A percentile compares a stretch with the other conserved stretches of the same genome.
These are phyloP conservation scores for Aspergillus vadensis DNA, from an alignment of 2,329 filamentous ascomycete genomes.

Conservation along the genomic window DNA sequence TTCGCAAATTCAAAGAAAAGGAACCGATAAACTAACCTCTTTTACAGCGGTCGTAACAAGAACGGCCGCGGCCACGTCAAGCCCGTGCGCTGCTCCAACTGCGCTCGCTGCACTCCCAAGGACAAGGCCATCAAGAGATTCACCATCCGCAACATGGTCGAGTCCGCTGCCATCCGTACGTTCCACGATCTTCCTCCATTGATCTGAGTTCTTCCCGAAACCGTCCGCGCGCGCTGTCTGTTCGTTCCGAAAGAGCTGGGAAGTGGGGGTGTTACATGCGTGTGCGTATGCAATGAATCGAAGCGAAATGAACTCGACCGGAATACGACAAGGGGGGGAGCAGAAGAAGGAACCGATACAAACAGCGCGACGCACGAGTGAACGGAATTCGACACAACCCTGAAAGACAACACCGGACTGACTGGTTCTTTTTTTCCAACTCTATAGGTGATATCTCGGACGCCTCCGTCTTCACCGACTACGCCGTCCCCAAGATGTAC, in stretches of 20 bases:
- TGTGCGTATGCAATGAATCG: neutral
- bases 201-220: conserved; percentile 8
- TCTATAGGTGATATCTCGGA: conserved; percentile 96
- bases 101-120: conserved; percentile 91
- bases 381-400: neutral
- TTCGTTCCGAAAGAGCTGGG: conserved; percentile 15
- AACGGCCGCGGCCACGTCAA: conserved; percentile 99
- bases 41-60: conserved; percentile 92
- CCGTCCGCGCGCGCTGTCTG: conserved; percentile 17
- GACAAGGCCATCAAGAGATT: conserved; percentile 99
- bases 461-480: conserved; percentile 98
- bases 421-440: conserved; percentile 14
- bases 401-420: conserved; percentile 15
- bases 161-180: conserved; percentile 99
- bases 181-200: conserved; percentile 38
- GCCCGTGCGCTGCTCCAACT: conserved; percentile 94
- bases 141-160: conserved; percentile 99
- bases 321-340: neutral
- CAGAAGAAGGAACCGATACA: neutral
- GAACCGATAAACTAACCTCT: conserved; percentile 20
- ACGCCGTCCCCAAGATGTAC: conserved; percentile 99
- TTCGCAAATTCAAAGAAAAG: neutral
- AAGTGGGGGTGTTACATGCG: neutral
- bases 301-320: neutral
- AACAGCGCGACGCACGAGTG: conserved; percentile 8